phyloP scores from a whole-genome alignment of 768 basidiomycete species.

The Hypsizygus marmoreus region DNA sequence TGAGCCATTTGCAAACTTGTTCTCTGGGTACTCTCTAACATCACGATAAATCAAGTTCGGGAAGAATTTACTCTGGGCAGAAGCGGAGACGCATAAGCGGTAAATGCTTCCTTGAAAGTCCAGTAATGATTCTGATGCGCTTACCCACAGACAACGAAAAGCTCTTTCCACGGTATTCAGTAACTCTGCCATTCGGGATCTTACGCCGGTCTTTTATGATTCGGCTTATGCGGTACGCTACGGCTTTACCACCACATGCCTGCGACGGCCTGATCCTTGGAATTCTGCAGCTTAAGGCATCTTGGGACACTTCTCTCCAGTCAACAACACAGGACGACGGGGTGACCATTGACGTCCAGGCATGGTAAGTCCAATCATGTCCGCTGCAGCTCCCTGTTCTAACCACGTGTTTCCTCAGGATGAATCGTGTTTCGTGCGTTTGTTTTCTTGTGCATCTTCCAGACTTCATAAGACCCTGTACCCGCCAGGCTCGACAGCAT shows the following conservation, averaged over 20 bases:
- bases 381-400: too few relatives aligned
- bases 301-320: constrained; percentile 25
- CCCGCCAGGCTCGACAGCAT: constrained; percentile 48
- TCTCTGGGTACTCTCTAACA: neutral
- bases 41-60: constrained; percentile 34
- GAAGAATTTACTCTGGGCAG: constrained; percentile 37
- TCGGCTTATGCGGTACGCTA: constrained; percentile 46
- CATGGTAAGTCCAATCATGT: constrained; percentile 28
- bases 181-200: constrained; percentile 37
- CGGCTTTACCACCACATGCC: too few relatives aligned
- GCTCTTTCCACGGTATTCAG: constrained; percentile 42
- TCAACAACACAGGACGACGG: constrained; percentile 15
- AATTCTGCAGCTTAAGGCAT: constrained; percentile 28
- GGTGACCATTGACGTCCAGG: constrained; percentile 44
- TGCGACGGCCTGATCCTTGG: too few relatives aligned
- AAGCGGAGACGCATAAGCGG: constrained; percentile 25
- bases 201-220: constrained; percentile 40
- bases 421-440: constrained; percentile 45
- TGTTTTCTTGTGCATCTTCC: neutral
- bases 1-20: constrained; percentile 3
- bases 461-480: neutral
- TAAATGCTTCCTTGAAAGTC: neutral
- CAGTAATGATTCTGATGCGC: neutral
- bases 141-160: constrained; percentile 32
- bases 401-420: constrained; percentile 22